Base-by-base conservation (phyloP, 805 yeast genomes). In the Metschnikowia arizonensis region DNA sequence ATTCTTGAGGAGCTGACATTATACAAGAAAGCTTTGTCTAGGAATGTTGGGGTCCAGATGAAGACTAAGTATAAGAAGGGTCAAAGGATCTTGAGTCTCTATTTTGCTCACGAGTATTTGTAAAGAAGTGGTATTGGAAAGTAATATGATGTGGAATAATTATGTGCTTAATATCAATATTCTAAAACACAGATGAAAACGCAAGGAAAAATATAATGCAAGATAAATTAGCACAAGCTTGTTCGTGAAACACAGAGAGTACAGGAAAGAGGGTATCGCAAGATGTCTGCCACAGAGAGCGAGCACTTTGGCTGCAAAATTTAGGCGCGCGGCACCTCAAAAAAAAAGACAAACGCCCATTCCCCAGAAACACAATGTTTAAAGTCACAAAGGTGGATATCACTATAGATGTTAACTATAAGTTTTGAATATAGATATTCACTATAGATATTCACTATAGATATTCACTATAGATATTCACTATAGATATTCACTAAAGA, bases 231-330 rank as follows among this genome's bases (percentile, higher is more conserved):
- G 19, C 21, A 18, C 40, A 8, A 12, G 32, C 21, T 36, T 18
- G 30, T 26, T 25, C 10, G 23, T 37, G 24, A 9, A 26, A 36
- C 40, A 37, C 40, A 37, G 40, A 37, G 40, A 18, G 18, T 34
- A 34, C 26, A 24, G 25, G 36, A 15, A 9, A 33, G 36, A 24
- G 25, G 18, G 38, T 34, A 34, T n/a, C 32, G 32, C 24, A 26
- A 18, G 7, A 18, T 11, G 5, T 3, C 33, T 28, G 40, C 23
- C 32, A 26, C 32, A 26, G 40, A 26, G 31, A 25, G n/a, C n/a
- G 40, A 11, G n/a, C 36, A n/a, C 21, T 18, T 11, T 37, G 40
- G 40, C 40, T 37, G 40, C 40, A 18, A 35, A 37, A 37, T 11
- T 9, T 5, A 5, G 33, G 33, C 40, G 40, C 40, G 40, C 32